A percentile compares a stretch with the other conserved stretches of the same genome.
Evolutionary conservation across 257 asterid species (phyloP).

Genomic region (Nicotiana knightiana): DNA sequence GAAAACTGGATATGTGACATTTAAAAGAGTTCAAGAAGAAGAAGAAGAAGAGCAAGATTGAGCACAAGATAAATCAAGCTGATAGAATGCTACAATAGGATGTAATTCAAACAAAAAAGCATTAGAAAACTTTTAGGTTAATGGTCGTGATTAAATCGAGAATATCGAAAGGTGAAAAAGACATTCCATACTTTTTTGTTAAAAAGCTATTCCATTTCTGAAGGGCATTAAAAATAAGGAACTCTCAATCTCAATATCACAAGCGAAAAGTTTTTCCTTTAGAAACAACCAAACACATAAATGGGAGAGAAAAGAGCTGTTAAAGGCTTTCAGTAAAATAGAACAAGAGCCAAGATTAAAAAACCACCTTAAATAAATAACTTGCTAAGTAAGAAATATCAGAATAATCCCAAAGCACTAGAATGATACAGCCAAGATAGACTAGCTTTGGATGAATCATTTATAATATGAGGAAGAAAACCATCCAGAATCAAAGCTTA

Average conservation of each 20-base stretch:
- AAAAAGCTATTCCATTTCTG: background rate
- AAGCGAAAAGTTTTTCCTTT: background rate
- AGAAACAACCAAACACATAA: background rate
- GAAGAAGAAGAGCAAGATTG: background rate
- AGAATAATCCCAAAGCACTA: conserved; percentile 1
- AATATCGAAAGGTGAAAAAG: background rate
- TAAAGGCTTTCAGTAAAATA: too few species aligned
- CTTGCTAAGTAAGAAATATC: background rate
- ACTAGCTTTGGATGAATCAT: background rate
- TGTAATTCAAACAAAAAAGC: background rate
- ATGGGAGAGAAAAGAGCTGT: background rate
- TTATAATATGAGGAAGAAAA: conserved; percentile 1
- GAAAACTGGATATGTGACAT: background rate
- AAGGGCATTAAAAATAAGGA: background rate
- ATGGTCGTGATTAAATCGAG: background rate
- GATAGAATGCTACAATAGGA: background rate
- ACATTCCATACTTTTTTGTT: background rate
- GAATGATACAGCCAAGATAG: background rate
- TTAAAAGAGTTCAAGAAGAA: background rate
- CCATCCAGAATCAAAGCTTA: background rate
- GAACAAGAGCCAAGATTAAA: background rate
- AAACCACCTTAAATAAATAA: background rate
- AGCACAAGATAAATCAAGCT: background rate
- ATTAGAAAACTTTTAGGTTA: background rate
- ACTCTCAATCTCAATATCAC: background rate